Percentiles rank a stretch among this genome's conserved stretches.
phyloP scores from a whole-genome alignment of 2,329 filamentous ascomycete genomes.

The Diplodia mutila region DNA sequence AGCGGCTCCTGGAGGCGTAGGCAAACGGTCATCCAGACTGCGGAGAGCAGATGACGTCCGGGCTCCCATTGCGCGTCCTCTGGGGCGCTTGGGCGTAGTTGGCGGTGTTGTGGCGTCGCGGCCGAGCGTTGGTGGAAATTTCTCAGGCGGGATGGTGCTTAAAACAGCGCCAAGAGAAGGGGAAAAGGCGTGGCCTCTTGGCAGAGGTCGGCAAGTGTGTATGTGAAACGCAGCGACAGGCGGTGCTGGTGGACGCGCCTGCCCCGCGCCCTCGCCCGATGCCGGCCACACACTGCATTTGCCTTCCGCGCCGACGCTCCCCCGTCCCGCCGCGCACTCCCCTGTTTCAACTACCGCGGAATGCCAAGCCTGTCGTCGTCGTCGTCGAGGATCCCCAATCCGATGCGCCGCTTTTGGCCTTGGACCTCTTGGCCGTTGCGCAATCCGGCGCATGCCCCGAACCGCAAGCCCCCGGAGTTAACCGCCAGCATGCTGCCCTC shows the following conservation, averaged over 20 bases:
- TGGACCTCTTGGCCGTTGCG: neutral
- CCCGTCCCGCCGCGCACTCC: constrained; percentile 12
- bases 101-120: constrained; percentile 2
- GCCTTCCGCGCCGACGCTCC: constrained; percentile 9
- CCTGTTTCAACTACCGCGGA: constrained; percentile 22
- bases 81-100: neutral
- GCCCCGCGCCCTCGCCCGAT: neutral
- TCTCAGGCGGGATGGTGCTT: neutral
- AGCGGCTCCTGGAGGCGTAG: no score
- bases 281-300: neutral
- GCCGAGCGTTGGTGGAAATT: constrained; percentile 20
- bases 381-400: constrained; percentile 1
- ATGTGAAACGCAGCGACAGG: constrained; percentile 13
- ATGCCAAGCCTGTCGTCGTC: neutral
- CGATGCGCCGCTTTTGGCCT: neutral
- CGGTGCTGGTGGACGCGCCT: neutral
- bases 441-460: constrained; percentile 4
- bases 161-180: constrained; percentile 9
- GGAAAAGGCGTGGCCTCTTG: neutral
- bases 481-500: neutral
- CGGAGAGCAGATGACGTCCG: constrained; percentile 1
- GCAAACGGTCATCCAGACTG: neutral
- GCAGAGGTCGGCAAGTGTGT: neutral
- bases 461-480: neutral
- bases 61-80: constrained; percentile 20